A percentile compares a stretch with the other conserved stretches of the same genome.
phyloP scores from a whole-genome alignment of 305 asterid genomes.

The Plantago coronopus region DNA sequence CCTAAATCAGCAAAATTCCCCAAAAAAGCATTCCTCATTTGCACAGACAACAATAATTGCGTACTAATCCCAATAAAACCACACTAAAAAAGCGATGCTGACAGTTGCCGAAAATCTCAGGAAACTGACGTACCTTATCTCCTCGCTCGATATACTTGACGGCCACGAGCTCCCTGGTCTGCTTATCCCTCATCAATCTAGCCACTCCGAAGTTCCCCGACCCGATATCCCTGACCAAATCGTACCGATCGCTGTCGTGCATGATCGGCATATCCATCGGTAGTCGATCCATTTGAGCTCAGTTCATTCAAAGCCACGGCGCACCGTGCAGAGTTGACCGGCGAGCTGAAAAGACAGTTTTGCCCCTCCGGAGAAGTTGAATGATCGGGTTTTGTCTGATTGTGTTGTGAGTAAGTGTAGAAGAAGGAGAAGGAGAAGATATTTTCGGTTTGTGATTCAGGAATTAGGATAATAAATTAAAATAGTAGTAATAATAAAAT shows the following conservation, averaged over 20 bases:
- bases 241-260: slow-evolving; percentile 92
- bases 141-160: slow-evolving; percentile 90
- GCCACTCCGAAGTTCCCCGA: slow-evolving; percentile 88
- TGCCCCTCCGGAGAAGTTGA: neutral
- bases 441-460: no score
- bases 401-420: no score
- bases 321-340: neutral
- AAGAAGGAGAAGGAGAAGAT: no score
- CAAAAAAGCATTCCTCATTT: neutral
- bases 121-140: slow-evolving; percentile 50
- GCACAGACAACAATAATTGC: neutral
- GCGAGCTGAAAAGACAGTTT: neutral
- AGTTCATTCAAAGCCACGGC: neutral
- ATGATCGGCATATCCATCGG: slow-evolving; percentile 63
- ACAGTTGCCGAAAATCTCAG: no score
- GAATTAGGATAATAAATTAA: no score
- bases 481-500: no score
- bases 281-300: slow-evolving; percentile 42
- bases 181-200: slow-evolving; percentile 78
- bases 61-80: neutral
- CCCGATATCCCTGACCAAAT: slow-evolving; percentile 73
- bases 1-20: neutral
- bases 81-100: neutral
- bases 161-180: slow-evolving; percentile 73
- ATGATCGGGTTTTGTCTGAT: no score